Evolutionary conservation across 495 filamentous ascomycete species (phyloP), one percentile per base, ranked within the genome.

Genomic region (Penicillium chermesinum): DNA sequence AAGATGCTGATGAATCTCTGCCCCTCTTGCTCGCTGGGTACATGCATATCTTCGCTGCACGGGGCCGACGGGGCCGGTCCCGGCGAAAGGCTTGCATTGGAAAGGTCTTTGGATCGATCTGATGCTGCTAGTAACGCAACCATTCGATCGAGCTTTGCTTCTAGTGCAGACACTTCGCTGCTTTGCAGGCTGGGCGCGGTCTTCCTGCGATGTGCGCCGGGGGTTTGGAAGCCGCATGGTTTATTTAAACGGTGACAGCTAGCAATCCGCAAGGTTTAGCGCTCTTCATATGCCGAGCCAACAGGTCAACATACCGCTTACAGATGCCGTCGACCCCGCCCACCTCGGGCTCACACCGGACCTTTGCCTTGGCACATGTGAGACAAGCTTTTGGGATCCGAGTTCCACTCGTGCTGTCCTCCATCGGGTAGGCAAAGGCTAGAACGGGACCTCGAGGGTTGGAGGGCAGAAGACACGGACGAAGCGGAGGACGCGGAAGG

Each of bases 341-440:
- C 10, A 12, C 27, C 38, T 60, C 46, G 7, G 54, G 60, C 12
- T 55, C 55, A 41, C 60, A 63, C 41, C 57, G 51, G 12, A 61
- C 60, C 39, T 63, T 63, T 7, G 60, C 60, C 49, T 58, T 63
- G 33, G 60, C 60, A 33, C 60, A 63, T 4, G 57, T 58, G 14
- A 42, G 37, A 16, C 60, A 63, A 12, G 60, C 60, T 25, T 54
- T 63, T 1, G 59, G 56, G 17, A 52, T 32, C 9, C 59, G 59
- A 25, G 27, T 9, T 16, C 43, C 54, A 37, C 15, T 33, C 3
- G 8, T n/a, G 12, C 35, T 30, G 7, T 21, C 10, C 30, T 30
- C 25, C 25, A 30, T 30, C n/a, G n/a, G n/a, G n/a, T n/a, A n/a
- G n/a, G n/a, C n/a, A n/a, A n/a, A n/a, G n/a, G n/a, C n/a, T n/a